Evolutionary conservation across 2,329 filamentous ascomycete genomes (phyloP), one percentile per base, ranked within the genome.

Genomic region (Neonectria sp.): DNA sequence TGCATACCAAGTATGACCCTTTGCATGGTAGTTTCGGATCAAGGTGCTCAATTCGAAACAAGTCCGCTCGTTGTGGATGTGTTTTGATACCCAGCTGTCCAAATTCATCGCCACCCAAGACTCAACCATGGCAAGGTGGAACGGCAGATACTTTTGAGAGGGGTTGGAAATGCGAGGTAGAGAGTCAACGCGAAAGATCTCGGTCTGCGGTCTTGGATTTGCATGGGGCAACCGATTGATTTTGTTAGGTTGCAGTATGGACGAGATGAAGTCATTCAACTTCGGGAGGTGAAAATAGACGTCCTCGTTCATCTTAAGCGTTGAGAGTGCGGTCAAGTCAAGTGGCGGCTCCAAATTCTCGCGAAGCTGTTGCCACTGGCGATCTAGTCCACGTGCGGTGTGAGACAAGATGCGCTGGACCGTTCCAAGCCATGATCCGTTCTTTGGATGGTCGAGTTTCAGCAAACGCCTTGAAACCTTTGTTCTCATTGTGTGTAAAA

Each of bases 101-200:
- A 89, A 78, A 40, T 81, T 59, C 0, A 69, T n/a, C 2, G 77
- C 74, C 5, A 88, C 83, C 88, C 88, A 90, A 0, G 57, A 40
- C 70, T 90, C 88, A 12, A 89, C 75, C 17, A 78, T 79, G 4
- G 74, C 76, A 4, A 88, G 75, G 4, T 68, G 11, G 9, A 68
- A 65, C 2, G 57, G 55, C 15, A 65, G 2, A n/a, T 63, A 67
- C 0, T 25, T 45, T 13, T 27, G 33, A 8, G 43, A 29, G 4
- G 13, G 5, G 9, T 5, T 9, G 15, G 3, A n/a, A 13, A 46
- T 31, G 9, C 2, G 5, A 6, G 56, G 66, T 6, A 75, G 49
- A 11, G 6, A 21, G 2, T 61, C 13, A 4, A 46, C 17, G 0
- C 25, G 15, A 1, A 58, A 21, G 1, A 2, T 3, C 8, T 9